phyloP scores from a whole-genome alignment of 805 yeast genomes.

The Yamadazyma akitaensis region DNA sequence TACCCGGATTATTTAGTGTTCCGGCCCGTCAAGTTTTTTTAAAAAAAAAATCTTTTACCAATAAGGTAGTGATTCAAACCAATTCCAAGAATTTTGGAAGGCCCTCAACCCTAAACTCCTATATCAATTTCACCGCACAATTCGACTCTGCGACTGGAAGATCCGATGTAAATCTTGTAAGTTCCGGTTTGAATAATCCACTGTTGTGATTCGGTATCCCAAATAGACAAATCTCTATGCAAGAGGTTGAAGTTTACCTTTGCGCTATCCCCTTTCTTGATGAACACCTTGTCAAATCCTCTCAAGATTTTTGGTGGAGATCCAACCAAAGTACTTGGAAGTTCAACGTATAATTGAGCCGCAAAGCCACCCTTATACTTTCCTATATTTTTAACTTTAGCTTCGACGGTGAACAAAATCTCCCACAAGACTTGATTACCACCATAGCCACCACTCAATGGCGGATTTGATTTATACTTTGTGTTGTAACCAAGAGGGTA shows the following conservation, averaged over 20 bases:
- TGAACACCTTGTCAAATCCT: conserved; percentile 54
- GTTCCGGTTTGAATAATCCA: conserved; percentile 59
- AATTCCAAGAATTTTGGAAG: conserved; percentile 1
- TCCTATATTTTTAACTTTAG: conserved; percentile 48
- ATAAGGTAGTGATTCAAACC: conserved; percentile 1
- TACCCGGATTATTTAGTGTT: not conserved
- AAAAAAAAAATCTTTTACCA: not conserved
- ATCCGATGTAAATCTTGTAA: conserved; percentile 50
- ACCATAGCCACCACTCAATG: conserved; percentile 52
- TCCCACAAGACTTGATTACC: conserved; percentile 64
- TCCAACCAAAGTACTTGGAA: conserved; percentile 44
- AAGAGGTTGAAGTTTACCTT: conserved; percentile 42
- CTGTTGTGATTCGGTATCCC: conserved; percentile 54
- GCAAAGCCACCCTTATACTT: conserved; percentile 45
- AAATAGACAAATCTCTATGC: conserved; percentile 52
- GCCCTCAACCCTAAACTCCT: conserved; percentile 16
- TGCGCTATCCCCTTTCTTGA: conserved; percentile 39
- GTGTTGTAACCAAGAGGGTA: conserved; percentile 39
- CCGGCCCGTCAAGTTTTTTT: not conserved
- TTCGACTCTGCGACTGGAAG: conserved; percentile 46
- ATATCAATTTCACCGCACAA: conserved; percentile 45
- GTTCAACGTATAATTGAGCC: conserved; percentile 52
- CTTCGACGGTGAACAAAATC: conserved; percentile 43
- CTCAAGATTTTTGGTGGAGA: conserved; percentile 53
- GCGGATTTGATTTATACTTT: conserved; percentile 30